Evolutionary conservation across 225 moss, liverwort and hornwort genomes (phyloP), one percentile per base, ranked within the genome.

Genomic region (Takakia lepidozioides): DNA sequence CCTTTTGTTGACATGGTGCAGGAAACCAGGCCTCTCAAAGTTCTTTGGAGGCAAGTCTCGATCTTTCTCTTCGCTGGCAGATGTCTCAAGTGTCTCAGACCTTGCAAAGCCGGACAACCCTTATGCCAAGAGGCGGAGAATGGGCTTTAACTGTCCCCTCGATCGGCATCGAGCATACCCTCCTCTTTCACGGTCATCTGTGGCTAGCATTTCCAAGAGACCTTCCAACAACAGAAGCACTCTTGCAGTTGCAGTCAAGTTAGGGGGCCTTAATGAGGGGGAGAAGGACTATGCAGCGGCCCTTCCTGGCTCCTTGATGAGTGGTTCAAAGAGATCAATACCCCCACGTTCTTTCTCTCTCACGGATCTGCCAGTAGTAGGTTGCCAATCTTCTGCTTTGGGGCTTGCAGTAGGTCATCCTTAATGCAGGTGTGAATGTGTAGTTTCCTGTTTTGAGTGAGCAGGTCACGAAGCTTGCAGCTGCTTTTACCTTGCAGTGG

Each of bases 1-100:
- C 27, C 13, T 19, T 52, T 61, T 52, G 11, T 30, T 10, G 2
- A 5, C 4, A 2, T 29, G 46, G 49, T 62, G 56, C 80, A 92
- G 92, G 64, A 80, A 80, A 70, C 67, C 79, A 11, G 92, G 92
- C 32, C 45, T 92, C 25, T 92, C 92, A 0, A 88, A 76, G 58
- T 88, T 80, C 38, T 92, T 82, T 51, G 82, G 72, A 13, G 92
- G 92, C 17, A 87, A 88, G 67, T 85, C 88, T 0, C 82, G 80
- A 15, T 92, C 92, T 3, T 92, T 92, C 55, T 68, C 80, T 20
- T 83, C 80, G 0, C 42, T 92, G 18, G 85, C 82, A 3, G 85
- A 82, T 9, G 85, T 88, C 2, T 66, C 77, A 24, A 54, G 72
- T 0, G 68, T 92, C 2, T 65, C 65, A 25, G 82, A 92, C 51